Base-by-base conservation (phyloP, 345 rosid species). In the Sonneratia caseolaris region DNA sequence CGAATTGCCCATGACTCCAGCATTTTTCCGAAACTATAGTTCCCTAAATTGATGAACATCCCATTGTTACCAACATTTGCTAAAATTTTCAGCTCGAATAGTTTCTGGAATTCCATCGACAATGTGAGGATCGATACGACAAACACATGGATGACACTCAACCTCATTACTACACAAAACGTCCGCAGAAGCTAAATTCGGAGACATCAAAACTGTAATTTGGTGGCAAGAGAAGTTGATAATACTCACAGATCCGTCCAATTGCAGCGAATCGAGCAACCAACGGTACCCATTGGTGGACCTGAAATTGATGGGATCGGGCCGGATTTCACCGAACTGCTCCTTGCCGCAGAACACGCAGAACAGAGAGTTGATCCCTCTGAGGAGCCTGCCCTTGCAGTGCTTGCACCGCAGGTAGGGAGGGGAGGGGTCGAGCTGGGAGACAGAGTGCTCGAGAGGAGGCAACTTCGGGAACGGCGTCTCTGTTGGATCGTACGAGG, bases 311-410 rank as follows among this genome's bases (percentile, higher is more conserved):
- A 93, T 81, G 2, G 95, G 87, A 69, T 81, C 83, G 36, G 90
- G 96, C 37, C 86, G 79, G 32, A 76, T 73, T 6, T 84, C 88
- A 42, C 74, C 80, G 14, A 73, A 71, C 66, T 77, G 86, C 45
- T 77, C 83, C 15, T 80, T 73, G 21, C 98, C 96, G 66, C 96
- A 93, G 79, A 93, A 93, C 51, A 93, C 85, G 76, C 98, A 91
- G 76, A 87, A 71, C 66, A 86, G 64, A 19, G 97, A 93, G 15
- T 80, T 75, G 14, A 78, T 61, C 24, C 92, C 96, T 22, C 87
- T 70, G 45, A 93, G 83, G 32, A 93, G 91, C 70, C 81, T 79
- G 2, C 88, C 92, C 27, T 85, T 81, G 76, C 97, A 94, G 81
- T 80, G 79, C 64, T 76, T 81, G 85, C 98, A 91, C 12, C 92